A percentile compares a stretch with the other conserved stretches of the same genome.
These are phyloP conservation scores for Phytophthora sp. DNA, from an alignment of 352 stramenopile genomes.

Conservation along the genomic window DNA sequence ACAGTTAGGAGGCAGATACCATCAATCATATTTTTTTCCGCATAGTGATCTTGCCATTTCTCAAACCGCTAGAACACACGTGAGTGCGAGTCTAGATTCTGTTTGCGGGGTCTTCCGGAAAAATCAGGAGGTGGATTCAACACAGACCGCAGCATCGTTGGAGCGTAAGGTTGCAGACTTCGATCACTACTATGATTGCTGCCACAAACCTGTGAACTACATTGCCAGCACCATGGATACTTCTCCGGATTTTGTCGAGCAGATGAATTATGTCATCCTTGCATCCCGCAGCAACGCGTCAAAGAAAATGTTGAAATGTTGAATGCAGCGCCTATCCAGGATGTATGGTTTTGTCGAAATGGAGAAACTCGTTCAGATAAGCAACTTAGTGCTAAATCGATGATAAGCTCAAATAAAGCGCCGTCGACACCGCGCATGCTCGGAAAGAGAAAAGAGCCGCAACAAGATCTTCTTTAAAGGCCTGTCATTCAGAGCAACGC, in stretches of 20 bases:
- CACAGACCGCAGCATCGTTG: background rate
- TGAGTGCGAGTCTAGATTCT: slow-evolving; percentile 6
- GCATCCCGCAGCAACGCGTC: slow-evolving; percentile 3
- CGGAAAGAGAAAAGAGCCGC: background rate
- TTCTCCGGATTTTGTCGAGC: slow-evolving; percentile 7
- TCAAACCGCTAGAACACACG: background rate
- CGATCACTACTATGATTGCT: slow-evolving; percentile 8
- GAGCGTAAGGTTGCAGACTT: background rate
- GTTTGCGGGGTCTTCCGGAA: slow-evolving; percentile 6
- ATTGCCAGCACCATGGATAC: slow-evolving; percentile 18
- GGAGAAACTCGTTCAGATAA: background rate
- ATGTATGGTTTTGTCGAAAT: slow-evolving; percentile 8
- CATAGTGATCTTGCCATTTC: background rate
- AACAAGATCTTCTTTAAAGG: background rate
- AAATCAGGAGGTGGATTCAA: background rate
- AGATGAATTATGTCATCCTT: slow-evolving; percentile 14
- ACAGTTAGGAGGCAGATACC: background rate
- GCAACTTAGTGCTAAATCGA: background rate
- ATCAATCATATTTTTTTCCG: background rate
- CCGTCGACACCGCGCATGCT: background rate
- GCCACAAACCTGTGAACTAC: slow-evolving; percentile 2
- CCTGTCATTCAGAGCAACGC: no score
- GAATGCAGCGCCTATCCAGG: background rate
- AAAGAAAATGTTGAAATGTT: background rate
- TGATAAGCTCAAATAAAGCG: background rate